These are phyloP conservation scores for Ailanthus altissimus DNA, from an alignment of 345 rosid species.

Conservation along the genomic window DNA sequence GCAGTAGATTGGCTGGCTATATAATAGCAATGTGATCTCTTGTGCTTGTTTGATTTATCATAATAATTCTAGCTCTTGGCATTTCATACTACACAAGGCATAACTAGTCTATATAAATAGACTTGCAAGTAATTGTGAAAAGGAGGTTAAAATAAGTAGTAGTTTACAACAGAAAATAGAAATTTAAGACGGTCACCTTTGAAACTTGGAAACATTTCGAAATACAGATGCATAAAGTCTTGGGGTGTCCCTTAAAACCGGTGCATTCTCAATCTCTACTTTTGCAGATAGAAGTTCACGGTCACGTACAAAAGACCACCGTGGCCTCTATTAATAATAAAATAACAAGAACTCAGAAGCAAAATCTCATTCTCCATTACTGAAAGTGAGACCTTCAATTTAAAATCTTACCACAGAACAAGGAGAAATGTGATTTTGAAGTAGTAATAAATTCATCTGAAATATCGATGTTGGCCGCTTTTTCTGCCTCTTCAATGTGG, in stretches of 20 bases:
- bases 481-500: slow-evolving; percentile 31
- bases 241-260: slow-evolving; percentile 25
- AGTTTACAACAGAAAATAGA: not conserved
- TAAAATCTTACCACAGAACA: slow-evolving; percentile 49
- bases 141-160: not conserved
- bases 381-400: slow-evolving; percentile 18
- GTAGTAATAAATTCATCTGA: slow-evolving; percentile 57
- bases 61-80: not conserved
- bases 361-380: slow-evolving; percentile 9
- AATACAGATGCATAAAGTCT: slow-evolving; percentile 55
- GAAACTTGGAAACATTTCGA: slow-evolving; percentile 69
- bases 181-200: slow-evolving; percentile 39
- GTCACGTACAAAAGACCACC: slow-evolving; percentile 56
- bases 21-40: not conserved
- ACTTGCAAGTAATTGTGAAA: not conserved
- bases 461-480: slow-evolving; percentile 45
- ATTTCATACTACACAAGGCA: not conserved
- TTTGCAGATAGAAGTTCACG: slow-evolving; percentile 59
- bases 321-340: slow-evolving; percentile 48
- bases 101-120: not conserved
- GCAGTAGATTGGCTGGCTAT: not conserved
- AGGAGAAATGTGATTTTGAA: slow-evolving; percentile 45
- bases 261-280: slow-evolving; percentile 60
- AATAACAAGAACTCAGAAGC: slow-evolving; percentile 9
- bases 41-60: not conserved